Base-by-base conservation (phyloP, 257 asterid genomes). In the Plantago ovata region DNA sequence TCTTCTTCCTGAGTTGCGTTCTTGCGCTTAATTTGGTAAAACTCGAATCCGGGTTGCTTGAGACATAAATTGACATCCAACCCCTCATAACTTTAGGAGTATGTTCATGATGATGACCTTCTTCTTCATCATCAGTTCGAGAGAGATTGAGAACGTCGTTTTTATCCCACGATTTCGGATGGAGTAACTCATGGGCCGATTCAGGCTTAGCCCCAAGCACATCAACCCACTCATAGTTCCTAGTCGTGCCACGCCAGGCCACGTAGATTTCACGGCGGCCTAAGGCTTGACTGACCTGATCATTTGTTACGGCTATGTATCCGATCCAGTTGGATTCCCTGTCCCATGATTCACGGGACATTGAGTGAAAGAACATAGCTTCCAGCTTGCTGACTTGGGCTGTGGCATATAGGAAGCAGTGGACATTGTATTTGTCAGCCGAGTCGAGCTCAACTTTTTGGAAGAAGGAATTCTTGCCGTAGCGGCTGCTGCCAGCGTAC, bases 321-420 rank as follows among this genome's bases (percentile, higher is more conserved):
- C 98, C 98, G 20, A 91, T 84, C 94, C 89, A 91, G 10, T 91
- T 91, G 36, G 98, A 83, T 28, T 91, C 95, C 9, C 85, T 60
- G 79, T 87, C 96, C 96, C 96, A 87, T 0, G 86, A 41, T 0
- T 87, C 85, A 2, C 86, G 83, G 0, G 95, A 83, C 13, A 61
- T 66, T 7, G 92, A 81, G 63, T 73, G 88, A 1, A 87, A 69
- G 67, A 90, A 69, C 15, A 91, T 16, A 43, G 95, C 85, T 38
- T 70, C 69, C 0, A 44, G 64, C 14, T 44, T 21, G 38, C 72
- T 60, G 20, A 90, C 55, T 9, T 66, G 61, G 28, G 96, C 95
- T 15, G 98, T 90, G 67, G 92, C 94, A 64, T 90, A 90, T 24
- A 87, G 89, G 69, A 72, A 90, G 60, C 76, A 38, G 45, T 48